Conservation (phyloP, 2,329 filamentous ascomycete genomes). For the Aspergillus novofumigatus region DNA sequence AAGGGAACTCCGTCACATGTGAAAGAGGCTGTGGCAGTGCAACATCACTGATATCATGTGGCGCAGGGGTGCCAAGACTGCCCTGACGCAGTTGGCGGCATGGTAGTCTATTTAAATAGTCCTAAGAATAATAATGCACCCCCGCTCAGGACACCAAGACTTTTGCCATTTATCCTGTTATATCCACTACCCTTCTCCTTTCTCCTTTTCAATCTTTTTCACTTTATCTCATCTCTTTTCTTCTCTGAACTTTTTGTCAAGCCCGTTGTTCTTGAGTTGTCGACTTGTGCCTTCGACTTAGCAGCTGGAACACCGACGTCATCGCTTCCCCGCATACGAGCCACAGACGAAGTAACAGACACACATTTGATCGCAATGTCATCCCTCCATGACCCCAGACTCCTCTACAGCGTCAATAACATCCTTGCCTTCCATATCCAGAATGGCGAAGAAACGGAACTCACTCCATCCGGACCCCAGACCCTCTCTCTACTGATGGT, state of each 20-base stretch:
- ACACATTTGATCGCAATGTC: constrained; percentile 18
- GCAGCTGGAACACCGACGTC: not conserved
- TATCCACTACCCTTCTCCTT: constrained; percentile 19
- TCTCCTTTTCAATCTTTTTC: constrained; percentile 1
- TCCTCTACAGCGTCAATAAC: constrained; percentile 59
- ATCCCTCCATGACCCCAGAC: constrained; percentile 32
- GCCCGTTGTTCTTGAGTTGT: not conserved
- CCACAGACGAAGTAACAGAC: too few species aligned
- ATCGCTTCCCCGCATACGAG: not conserved
- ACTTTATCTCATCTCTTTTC: constrained; percentile 3
- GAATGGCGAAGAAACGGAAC: constrained; percentile 75
- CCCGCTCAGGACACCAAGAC: constrained; percentile 8
- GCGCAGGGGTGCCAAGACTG: constrained; percentile 18
- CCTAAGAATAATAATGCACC: not conserved
- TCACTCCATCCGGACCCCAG: constrained; percentile 83
- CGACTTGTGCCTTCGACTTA: not conserved
- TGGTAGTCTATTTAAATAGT: too few species aligned
- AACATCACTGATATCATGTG: constrained; percentile 11
- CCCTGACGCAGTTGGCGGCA: not conserved
- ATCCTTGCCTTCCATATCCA: constrained; percentile 89
- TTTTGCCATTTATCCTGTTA: constrained; percentile 12
- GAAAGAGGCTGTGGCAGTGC: constrained; percentile 22
- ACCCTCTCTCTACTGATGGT: constrained; percentile 95
- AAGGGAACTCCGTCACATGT: not conserved
- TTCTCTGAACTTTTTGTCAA: not conserved